Evolutionary conservation across 1,139 yeast species (phyloP).

Genomic region (Yamadazyma mexicana): DNA sequence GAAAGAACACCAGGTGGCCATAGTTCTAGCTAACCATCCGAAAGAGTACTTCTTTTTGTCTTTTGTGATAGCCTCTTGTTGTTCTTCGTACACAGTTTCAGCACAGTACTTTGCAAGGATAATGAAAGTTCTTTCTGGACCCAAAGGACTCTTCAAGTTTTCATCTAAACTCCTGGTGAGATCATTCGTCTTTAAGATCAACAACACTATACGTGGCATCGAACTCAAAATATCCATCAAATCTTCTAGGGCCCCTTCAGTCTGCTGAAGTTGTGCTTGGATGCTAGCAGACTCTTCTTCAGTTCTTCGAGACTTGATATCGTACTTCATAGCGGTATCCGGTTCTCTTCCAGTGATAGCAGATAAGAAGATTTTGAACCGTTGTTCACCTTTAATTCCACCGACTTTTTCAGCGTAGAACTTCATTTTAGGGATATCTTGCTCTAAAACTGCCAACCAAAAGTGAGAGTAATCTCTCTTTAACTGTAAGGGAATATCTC

Average conservation of each 20-base stretch:
- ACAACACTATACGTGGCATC: slow-evolving; percentile 81
- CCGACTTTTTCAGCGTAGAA: slow-evolving; percentile 77
- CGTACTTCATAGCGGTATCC: slow-evolving; percentile 44
- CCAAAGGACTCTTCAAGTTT: slow-evolving; percentile 74
- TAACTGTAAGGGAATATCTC: slow-evolving; percentile 77
- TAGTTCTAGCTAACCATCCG: slow-evolving; percentile 32
- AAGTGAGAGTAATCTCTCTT: slow-evolving; percentile 85
- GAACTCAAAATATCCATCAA: slow-evolving; percentile 77
- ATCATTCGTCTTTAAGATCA: slow-evolving; percentile 92
- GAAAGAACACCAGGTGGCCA: slow-evolving; percentile 50
- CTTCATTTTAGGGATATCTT: slow-evolving; percentile 64
- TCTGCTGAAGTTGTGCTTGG: slow-evolving; percentile 56
- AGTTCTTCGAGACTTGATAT: slow-evolving; percentile 52
- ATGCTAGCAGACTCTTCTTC: slow-evolving; percentile 60
- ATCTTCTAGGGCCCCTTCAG: slow-evolving; percentile 65
- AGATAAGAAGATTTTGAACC: slow-evolving; percentile 83
- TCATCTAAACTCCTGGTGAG: slow-evolving; percentile 88
- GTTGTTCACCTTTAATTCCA: slow-evolving; percentile 68
- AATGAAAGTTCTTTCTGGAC: slow-evolving; percentile 83
- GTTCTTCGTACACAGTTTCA: slow-evolving; percentile 69
- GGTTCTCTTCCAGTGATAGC: slow-evolving; percentile 88
- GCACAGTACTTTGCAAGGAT: slow-evolving; percentile 93
- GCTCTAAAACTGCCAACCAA: slow-evolving; percentile 86
- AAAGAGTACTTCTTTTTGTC: slow-evolving; percentile 37
- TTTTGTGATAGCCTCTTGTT: slow-evolving; percentile 39